Evolutionary conservation across 2,329 filamentous ascomycete species (phyloP).

Genomic region (Chaetomium sp.): DNA sequence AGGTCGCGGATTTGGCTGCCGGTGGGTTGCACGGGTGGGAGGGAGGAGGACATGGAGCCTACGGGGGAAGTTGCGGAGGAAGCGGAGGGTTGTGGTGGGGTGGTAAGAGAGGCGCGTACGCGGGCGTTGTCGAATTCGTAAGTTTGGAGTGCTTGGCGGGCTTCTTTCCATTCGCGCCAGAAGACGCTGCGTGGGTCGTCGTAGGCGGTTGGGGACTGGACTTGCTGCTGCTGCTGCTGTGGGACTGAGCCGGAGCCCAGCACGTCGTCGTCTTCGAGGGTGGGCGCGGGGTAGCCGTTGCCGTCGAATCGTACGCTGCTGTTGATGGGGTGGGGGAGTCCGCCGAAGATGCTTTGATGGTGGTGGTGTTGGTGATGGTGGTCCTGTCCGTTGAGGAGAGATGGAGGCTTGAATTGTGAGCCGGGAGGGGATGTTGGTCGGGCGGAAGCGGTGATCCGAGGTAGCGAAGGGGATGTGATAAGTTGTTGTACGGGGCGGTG

Average conservation of each 20-base stretch:
- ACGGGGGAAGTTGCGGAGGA: not conserved
- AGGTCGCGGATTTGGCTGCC: constrained; percentile 65
- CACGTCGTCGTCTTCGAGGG: constrained; percentile 49
- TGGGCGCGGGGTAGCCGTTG: constrained; percentile 54
- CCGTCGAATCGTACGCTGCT: constrained; percentile 50
- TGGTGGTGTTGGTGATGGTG: constrained; percentile 14
- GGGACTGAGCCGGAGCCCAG: constrained; percentile 33
- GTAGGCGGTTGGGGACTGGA: constrained; percentile 39
- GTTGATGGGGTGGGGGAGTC: constrained; percentile 41
- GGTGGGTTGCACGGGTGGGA: constrained; percentile 33
- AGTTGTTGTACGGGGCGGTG: constrained; percentile 46
- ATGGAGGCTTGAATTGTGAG: constrained; percentile 35
- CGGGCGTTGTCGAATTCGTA: constrained; percentile 67
- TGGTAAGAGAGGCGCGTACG: constrained; percentile 41
- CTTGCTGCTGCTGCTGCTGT: not conserved
- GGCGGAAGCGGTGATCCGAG: constrained; percentile 5
- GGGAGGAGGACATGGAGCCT: constrained; percentile 1
- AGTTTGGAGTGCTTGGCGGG: constrained; percentile 66
- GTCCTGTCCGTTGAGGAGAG: constrained; percentile 23
- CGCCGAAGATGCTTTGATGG: constrained; percentile 28
- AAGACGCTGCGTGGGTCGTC: constrained; percentile 61
- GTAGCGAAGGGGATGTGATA: constrained; percentile 11
- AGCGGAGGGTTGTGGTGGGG: constrained; percentile 3
- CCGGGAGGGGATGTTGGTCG: constrained; percentile 33
- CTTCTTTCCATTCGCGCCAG: constrained; percentile 80